Conservation (phyloP, 2,329 filamentous ascomycete genomes). For the Acephala macrosclerotiorum region DNA sequence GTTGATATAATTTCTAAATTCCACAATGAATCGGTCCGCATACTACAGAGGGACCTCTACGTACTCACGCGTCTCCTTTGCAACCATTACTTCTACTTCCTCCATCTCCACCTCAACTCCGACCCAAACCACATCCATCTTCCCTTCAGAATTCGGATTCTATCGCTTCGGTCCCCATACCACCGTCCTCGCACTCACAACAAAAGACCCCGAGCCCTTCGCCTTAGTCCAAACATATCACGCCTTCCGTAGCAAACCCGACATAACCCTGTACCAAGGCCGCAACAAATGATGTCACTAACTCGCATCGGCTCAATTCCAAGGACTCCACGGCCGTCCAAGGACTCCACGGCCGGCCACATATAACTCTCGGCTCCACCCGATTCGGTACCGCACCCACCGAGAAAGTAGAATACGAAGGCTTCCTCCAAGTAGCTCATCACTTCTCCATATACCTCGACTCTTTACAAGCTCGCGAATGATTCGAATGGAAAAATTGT, state of each 20-base stretch:
- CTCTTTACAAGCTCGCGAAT: not conserved
- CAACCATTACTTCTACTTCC: not conserved
- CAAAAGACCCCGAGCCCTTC: not conserved
- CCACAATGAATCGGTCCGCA: too few species aligned
- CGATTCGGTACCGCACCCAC: not conserved
- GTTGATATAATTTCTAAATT: too few species aligned
- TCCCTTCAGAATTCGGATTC: not conserved
- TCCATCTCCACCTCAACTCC: not conserved
- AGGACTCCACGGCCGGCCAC: not conserved
- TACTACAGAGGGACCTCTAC: not conserved
- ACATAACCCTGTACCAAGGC: not conserved
- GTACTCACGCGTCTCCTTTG: not conserved
- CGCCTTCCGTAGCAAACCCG: not conserved
- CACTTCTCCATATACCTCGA: not conserved
- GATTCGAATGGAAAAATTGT: not conserved
- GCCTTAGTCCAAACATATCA: not conserved
- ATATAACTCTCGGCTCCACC: not conserved
- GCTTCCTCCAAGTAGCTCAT: not conserved
- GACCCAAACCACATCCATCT: not conserved
- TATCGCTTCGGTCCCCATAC: not conserved
- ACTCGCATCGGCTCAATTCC: not conserved
- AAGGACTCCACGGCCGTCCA: not conserved
- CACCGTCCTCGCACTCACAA: not conserved
- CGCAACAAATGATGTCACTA: not conserved
- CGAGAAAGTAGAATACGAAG: constrained; percentile 5